These are phyloP conservation scores for Plantago lanceolata DNA, from an alignment of 305 asterid species.

Conservation along the genomic window DNA sequence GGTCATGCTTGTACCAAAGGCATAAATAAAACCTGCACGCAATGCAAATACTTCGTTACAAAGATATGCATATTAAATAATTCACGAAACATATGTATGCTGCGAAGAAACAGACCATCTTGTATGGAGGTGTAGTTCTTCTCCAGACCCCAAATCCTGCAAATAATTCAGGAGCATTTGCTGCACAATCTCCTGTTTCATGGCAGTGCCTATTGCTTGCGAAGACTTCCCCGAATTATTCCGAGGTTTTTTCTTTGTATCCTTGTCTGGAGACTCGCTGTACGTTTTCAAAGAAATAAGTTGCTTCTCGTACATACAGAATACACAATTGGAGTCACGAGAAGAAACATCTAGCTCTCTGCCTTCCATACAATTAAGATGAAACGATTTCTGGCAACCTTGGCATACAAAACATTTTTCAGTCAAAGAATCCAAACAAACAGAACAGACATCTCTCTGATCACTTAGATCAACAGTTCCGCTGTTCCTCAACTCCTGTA, in stretches of 20 bases:
- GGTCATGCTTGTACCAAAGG: slow-evolving; percentile 95
- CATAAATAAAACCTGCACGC: slow-evolving; percentile 95
- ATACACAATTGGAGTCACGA: slow-evolving; percentile 54
- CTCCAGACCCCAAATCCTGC: slow-evolving; percentile 75
- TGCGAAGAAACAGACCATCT: slow-evolving; percentile 66
- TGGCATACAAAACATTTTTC: slow-evolving; percentile 59
- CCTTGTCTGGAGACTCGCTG: slow-evolving; percentile 53
- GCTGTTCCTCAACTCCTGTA: slow-evolving; percentile 50
- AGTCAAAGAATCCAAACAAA: slow-evolving; percentile 57
- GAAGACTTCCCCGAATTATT: slow-evolving; percentile 46
- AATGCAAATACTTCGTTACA: slow-evolving; percentile 18
- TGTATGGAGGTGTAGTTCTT: slow-evolving; percentile 61
- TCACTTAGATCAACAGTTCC: slow-evolving; percentile 38
- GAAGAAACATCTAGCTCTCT: slow-evolving; percentile 58
- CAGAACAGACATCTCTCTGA: slow-evolving; percentile 56
- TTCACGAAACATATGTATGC: slow-evolving; percentile 20
- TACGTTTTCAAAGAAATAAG: slow-evolving; percentile 63
- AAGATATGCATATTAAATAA: slow-evolving; percentile 23
- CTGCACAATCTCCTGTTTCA: slow-evolving; percentile 80
- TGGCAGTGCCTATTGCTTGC: slow-evolving; percentile 33
- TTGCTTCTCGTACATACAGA: slow-evolving; percentile 78
- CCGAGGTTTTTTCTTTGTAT: slow-evolving; percentile 40
- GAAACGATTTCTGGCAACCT: slow-evolving; percentile 78
- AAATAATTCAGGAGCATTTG: slow-evolving; percentile 90
- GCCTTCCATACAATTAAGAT: slow-evolving; percentile 78